Conservation (phyloP, 495 filamentous ascomycete genomes). For the Platismatia glauca region DNA sequence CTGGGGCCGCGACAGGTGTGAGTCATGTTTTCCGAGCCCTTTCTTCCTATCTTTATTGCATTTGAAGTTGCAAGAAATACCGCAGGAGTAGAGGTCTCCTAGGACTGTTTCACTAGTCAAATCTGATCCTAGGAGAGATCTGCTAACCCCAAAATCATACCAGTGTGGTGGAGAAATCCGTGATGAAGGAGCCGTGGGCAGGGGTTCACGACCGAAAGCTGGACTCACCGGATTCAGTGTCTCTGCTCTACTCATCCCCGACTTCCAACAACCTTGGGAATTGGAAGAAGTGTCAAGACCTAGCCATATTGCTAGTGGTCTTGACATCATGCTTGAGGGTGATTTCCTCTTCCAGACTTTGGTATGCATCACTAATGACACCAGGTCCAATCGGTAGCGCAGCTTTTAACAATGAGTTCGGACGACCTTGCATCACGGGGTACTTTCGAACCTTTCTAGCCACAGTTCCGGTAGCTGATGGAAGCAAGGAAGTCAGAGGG, state of each 20-base stretch:
- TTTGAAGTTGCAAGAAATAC: too few species aligned
- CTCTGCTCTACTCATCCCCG: conserved; percentile 84
- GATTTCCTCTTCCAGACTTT: background rate
- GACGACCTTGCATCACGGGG: conserved; percentile 79
- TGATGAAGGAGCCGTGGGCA: conserved; percentile 89
- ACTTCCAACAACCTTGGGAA: conserved; percentile 76
- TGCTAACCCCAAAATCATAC: background rate
- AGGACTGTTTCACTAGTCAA: too few species aligned
- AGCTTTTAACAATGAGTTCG: conserved; percentile 96
- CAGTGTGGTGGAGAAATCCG: conserved; percentile 82
- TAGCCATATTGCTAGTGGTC: conserved; percentile 78
- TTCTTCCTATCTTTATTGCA: too few species aligned
- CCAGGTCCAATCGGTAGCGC: conserved; percentile 72
- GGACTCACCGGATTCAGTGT: conserved; percentile 90
- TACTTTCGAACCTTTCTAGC: conserved; percentile 83
- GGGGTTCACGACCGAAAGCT: conserved; percentile 87
- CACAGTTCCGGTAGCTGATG: conserved; percentile 50
- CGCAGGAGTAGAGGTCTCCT: too few species aligned
- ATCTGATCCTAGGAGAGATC: too few species aligned
- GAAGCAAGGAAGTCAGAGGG: conserved; percentile 64
- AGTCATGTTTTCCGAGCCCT: too few species aligned
- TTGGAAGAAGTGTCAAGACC: conserved; percentile 73
- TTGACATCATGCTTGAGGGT: conserved; percentile 93
- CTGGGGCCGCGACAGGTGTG: conserved; percentile 73
- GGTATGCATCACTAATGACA: background rate